A percentile compares a stretch with the other conserved stretches of the same genome.
Evolutionary conservation across 2,329 filamentous ascomycete genomes (phyloP).

Genomic region (Alternaria atra): DNA sequence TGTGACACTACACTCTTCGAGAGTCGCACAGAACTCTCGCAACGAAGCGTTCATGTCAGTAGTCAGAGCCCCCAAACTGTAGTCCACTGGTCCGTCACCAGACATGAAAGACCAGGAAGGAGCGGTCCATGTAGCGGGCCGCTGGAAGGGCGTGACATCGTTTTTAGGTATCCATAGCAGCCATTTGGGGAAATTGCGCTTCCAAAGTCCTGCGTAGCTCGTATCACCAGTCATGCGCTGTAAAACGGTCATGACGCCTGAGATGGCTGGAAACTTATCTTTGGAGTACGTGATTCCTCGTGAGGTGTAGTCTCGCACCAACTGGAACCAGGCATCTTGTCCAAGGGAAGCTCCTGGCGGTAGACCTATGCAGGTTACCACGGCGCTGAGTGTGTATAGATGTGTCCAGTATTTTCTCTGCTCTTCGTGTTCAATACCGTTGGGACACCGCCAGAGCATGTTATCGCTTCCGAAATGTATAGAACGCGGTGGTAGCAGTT

Average conservation of each 20-base stretch:
- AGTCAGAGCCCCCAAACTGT: background rate
- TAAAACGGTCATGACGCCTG: constrained; percentile 7
- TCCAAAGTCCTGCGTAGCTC: constrained; percentile 18
- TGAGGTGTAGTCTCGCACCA: constrained; percentile 17
- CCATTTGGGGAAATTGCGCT: constrained; percentile 9
- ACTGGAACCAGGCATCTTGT: constrained; percentile 4
- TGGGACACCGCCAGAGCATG: background rate
- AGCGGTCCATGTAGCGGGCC: background rate
- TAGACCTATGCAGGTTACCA: background rate
- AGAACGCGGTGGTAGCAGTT: background rate
- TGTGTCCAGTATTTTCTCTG: background rate
- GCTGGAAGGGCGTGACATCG: constrained; percentile 1
- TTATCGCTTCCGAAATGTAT: background rate
- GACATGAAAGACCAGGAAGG: constrained; percentile 22
- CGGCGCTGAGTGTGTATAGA: background rate
- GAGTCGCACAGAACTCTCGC: background rate
- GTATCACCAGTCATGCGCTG: constrained; percentile 14
- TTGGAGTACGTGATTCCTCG: constrained; percentile 14
- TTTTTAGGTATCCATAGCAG: constrained; percentile 13
- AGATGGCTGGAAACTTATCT: constrained; percentile 21
- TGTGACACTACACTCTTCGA: constrained; percentile 5
- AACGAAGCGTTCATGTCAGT: background rate
- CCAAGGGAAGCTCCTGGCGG: background rate
- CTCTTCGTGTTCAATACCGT: background rate
- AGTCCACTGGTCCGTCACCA: constrained; percentile 2